Conservation (phyloP, 371 early-diverging fungal genomes). For the Saksenaea vasiformis region DNA sequence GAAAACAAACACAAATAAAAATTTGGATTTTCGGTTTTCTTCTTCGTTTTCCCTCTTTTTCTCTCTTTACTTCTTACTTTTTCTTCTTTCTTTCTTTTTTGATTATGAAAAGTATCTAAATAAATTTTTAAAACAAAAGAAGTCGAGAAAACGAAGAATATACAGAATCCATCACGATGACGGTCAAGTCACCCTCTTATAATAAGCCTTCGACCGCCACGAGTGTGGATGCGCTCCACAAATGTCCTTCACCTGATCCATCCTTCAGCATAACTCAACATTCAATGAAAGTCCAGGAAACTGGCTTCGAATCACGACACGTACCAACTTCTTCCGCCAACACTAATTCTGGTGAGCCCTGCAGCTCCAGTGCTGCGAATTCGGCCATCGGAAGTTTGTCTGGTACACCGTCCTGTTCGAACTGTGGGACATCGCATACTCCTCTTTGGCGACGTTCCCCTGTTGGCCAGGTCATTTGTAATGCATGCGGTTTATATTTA, state of each 20-base stretch:
- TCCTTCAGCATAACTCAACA: background rate
- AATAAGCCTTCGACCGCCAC: constrained; percentile 55
- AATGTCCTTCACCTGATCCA: constrained; percentile 39
- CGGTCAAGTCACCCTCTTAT: constrained; percentile 55
- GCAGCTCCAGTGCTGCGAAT: constrained; percentile 61
- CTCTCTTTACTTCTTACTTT: background rate
- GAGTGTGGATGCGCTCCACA: constrained; percentile 56
- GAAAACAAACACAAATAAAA: background rate
- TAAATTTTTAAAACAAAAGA: background rate
- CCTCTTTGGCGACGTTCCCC: constrained; percentile 92
- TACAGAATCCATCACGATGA: constrained; percentile 26
- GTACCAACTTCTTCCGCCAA: constrained; percentile 43
- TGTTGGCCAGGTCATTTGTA: constrained; percentile 83
- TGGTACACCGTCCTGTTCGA: constrained; percentile 69
- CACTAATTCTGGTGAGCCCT: constrained; percentile 46
- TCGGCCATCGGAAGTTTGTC: constrained; percentile 53
- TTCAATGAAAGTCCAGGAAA: constrained; percentile 26
- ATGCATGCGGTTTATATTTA: constrained; percentile 88
- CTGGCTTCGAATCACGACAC: constrained; percentile 49
- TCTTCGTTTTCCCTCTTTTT: background rate
- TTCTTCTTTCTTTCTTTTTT: background rate
- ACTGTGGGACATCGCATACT: constrained; percentile 89
- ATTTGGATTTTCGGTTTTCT: background rate
- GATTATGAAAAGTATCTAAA: background rate
- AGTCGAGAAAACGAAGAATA: background rate